Base-by-base conservation (phyloP, 2,329 filamentous ascomycete species). In the Neoarthrinium moseri region DNA sequence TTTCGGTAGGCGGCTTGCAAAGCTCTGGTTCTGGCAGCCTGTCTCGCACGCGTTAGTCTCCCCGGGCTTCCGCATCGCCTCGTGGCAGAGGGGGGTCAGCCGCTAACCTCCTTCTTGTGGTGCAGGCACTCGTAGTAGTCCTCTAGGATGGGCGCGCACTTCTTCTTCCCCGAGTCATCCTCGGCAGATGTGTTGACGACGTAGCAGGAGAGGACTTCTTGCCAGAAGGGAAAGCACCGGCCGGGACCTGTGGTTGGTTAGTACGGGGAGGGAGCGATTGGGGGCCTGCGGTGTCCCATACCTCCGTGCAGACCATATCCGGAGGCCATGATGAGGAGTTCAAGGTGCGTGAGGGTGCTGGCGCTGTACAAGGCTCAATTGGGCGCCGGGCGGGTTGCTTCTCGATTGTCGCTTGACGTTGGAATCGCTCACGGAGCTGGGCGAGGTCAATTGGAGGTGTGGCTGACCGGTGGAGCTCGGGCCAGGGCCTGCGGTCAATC, bases 61-160 rank as follows among this genome's bases (percentile, higher is more conserved):
- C 29, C 23, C 37, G n/a, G n/a, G n/a, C n/a, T n/a, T n/a, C n/a
- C n/a, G n/a, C n/a, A n/a, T n/a, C n/a, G n/a, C 13, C 20, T 18
- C 30, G 21, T 29, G 37, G 27, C 26, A 4, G 21, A 27, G 35
- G 26, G 18, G 18, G 5, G 20, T 15, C 43, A 18, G 35, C n/a
- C 21, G 50, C 65, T 52, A 35, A 97, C 94, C 89, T 99, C 94
- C 77, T 99, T 99, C 78, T 87, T 91, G 78, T 99, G 94, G 70
- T 99, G 94, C 65, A 99, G 74, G 71, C 95, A 99, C 75, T 99
- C 94, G 68, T 96, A 95, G 77, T 99, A 99, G 68, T 99, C 94
- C 68, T 99, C 94, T 56, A 97, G 77, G 4, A 84, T 81, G 13
- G 88, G 86, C 15, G 79, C 74, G 68, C 95, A 99, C 73, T 95